A percentile compares a stretch with the other conserved stretches of the same genome.
phyloP scores from a whole-genome alignment of 768 basidiomycete genomes.

The Tremella fuciformis region DNA sequence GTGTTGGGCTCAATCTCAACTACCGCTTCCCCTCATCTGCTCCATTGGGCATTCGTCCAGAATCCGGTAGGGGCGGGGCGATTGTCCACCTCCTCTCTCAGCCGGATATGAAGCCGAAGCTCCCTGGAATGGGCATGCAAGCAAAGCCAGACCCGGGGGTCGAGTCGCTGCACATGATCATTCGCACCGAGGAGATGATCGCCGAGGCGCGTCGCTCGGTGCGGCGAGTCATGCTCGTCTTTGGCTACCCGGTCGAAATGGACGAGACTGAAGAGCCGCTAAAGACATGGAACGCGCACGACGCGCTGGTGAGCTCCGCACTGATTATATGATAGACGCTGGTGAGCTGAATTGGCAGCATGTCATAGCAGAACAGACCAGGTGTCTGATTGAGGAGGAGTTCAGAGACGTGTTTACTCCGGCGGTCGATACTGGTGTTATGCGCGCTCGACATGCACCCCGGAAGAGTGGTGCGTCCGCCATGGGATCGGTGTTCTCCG shows the following conservation, averaged over 20 bases:
- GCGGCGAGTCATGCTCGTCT: conserved; percentile 21
- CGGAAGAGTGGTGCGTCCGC: too few species aligned
- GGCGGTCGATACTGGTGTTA: neutral
- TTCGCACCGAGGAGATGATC: conserved; percentile 15
- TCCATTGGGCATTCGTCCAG: conserved; percentile 11
- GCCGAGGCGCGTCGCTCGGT: conserved; percentile 17
- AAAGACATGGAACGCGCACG: conserved; percentile 30
- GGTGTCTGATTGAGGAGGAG: conserved; percentile 34
- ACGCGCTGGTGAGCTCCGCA: conserved; percentile 32
- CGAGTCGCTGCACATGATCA: conserved; percentile 16
- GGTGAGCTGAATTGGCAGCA: conserved; percentile 13
- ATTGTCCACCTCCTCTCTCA: conserved; percentile 37
- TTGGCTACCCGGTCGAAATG: conserved; percentile 28
- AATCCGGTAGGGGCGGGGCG: conserved; percentile 22
- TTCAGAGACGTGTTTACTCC: conserved; percentile 32
- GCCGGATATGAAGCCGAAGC: neutral
- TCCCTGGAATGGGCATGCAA: too few species aligned
- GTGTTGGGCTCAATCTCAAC: conserved; percentile 5
- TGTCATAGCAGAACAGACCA: conserved; percentile 33
- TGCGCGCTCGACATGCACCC: too few species aligned
- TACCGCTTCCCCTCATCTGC: conserved; percentile 40
- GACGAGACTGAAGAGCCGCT: conserved; percentile 24
- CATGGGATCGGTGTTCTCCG: too few species aligned
- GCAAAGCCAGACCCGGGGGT: neutral
- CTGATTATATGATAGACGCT: neutral